Evolutionary conservation across 1,284 basidiomycete genomes (phyloP), one percentile per base, ranked within the genome.

Genomic region (Boletus smithii): DNA sequence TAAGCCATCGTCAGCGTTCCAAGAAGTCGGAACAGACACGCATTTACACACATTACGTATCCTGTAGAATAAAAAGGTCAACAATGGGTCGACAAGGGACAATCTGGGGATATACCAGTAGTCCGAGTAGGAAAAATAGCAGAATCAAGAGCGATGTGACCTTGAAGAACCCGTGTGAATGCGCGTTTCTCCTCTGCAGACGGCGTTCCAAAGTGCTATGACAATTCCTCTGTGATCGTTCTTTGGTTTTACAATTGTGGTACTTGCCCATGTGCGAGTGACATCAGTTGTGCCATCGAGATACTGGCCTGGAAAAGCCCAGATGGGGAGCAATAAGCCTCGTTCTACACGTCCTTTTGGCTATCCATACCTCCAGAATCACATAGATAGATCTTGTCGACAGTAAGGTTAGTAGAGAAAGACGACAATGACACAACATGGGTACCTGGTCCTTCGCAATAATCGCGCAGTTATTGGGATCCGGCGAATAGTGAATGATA

Each of bases 241-340:
- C 26, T 29, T 17, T 35, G 11, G 8, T 9, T 35, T 13, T 7
- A 40, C 3, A 33, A 30, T 31, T 18, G 35, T 4, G 17, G 23
- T n/a, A 60, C 74, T 57, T 61, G 88, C 89, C 81, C 82, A 85
- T 48, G 92, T 95, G 29, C 94, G 74, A 5, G 94, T 97, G 8
- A 91, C 88, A 61, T 98, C 97, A 1, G 95, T 99, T 0, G 95
- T 99, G 10, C 95, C 95, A 60, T 97, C 94, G 24, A 82, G 69
- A 67, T 87, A 97, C 71, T 98, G 95, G 1, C 79, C 89, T 89
- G 42, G 18, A 4, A 33, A 13, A 22, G 3, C 13, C 34, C 7
- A 29, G n/a, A 11, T 13, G n/a, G 47, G 9, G 10, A 31, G 13
- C 33, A 11, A 41, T 43, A 8, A 47, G 41, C 30, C 4, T 13